Evolutionary conservation across 2,329 filamentous ascomycete species (phyloP), one percentile per base, ranked within the genome.

Genomic region (Trichophyton simii): DNA sequence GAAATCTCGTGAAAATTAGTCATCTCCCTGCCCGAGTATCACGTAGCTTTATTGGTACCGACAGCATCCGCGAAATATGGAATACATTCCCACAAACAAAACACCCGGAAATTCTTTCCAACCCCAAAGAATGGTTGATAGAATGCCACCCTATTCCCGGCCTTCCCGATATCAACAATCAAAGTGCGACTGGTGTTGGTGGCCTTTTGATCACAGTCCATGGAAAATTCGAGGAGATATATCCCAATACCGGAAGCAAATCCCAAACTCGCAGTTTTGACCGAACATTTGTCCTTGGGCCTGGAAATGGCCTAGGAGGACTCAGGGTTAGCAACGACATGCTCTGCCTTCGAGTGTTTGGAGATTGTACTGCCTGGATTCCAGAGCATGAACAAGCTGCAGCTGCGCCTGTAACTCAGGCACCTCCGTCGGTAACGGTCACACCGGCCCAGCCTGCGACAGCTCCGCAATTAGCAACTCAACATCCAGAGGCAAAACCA

Each of bases 241-340:
- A 88, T 66, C 72, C 76, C 2, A 73, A 74, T 15, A 81, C 79
- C 22, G 77, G 80, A 57, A 79, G 82, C 52, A 81, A 81, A 50
- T 79, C 83, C 42, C 83, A 85, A 67, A 75, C 73, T 9, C 85
- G 90, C 63, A 90, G 87, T 71, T 95, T 95, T 73, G 89, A 91
- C 60, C 85, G 91, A 58, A 87, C 84, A 0, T 90, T 95, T 70
- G 77, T 91, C 46, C 79, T 95, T 18, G 89, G 89, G 0, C 89
- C 90, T 0, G 89, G 88, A 36, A 80, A 80, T 38, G 83, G 84
- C 0, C 80, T 84, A 3, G 78, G 80, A 54, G 83, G 83, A 18
- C 81, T 95, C 61, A 83, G 89, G 57, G 87, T 96, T 42, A 80
- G 91, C 65, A 91, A 83, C 71, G 91, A 96, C 72, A 83, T 91